These are phyloP conservation scores for Gossypioides kirkii DNA, from an alignment of 345 rosid genomes.

Conservation along the genomic window DNA sequence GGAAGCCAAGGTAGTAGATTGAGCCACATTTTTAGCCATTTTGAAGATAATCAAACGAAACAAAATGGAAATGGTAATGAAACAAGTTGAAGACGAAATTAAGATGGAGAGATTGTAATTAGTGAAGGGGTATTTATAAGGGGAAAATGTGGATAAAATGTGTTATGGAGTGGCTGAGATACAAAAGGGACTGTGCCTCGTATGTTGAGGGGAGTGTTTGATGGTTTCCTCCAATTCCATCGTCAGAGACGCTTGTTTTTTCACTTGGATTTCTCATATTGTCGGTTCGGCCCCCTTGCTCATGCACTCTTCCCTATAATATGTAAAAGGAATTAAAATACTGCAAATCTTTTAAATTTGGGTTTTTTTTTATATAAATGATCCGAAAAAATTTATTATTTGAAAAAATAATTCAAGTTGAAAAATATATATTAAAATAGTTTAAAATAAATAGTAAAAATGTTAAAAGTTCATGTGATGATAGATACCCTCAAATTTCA, in stretches of 20 bases:
- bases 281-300: constrained; percentile 16
- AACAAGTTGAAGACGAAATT: background rate
- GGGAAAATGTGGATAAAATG: background rate
- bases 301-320: background rate
- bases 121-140: constrained; percentile 21
- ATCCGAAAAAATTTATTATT: too few relatives aligned
- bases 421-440: too few relatives aligned
- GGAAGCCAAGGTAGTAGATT: constrained; percentile 39
- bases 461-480: too few relatives aligned
- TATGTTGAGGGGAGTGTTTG: constrained; percentile 18
- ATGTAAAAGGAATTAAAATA: background rate
- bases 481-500: too few relatives aligned
- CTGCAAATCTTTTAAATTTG: too few relatives aligned
- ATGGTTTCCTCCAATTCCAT: constrained; percentile 34
- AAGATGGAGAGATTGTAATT: constrained; percentile 10
- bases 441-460: too few relatives aligned
- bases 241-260: constrained; percentile 30
- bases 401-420: too few relatives aligned
- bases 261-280: constrained; percentile 12
- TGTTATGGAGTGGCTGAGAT: background rate
- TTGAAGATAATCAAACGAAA: background rate
- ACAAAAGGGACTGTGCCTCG: constrained; percentile 10
- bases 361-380: too few relatives aligned
- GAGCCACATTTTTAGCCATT: constrained; percentile 47
- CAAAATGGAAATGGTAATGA: too few relatives aligned